phyloP scores from a whole-genome alignment of 2,329 filamentous ascomycete species.

The Annulohypoxylon truncatum region DNA sequence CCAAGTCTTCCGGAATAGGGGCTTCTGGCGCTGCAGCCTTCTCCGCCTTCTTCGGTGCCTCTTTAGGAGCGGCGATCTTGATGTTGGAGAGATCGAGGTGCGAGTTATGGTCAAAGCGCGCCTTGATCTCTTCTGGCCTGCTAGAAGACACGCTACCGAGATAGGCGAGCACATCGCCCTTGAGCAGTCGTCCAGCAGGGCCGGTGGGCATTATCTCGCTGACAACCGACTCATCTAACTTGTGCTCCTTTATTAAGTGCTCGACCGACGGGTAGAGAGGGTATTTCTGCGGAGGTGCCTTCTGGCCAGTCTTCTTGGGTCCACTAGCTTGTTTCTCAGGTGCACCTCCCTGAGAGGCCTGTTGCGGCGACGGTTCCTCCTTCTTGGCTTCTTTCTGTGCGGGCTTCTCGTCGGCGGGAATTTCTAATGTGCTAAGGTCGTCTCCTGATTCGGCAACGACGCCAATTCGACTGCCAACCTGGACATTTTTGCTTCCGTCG shows the following conservation, averaged over 20 bases:
- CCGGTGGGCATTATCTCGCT: conserved; percentile 88
- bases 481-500: conserved; percentile 79
- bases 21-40: conserved; percentile 55
- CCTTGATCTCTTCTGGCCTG: conserved; percentile 77
- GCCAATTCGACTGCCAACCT: conserved; percentile 84
- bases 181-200: conserved; percentile 87
- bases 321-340: conserved; percentile 52
- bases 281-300: conserved; percentile 73
- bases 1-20: conserved; percentile 60
- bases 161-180: conserved; percentile 94
- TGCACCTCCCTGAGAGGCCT: conserved; percentile 45
- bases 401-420: conserved; percentile 74
- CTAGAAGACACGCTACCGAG: conserved; percentile 80
- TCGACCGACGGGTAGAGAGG: conserved; percentile 86
- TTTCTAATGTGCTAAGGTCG: conserved; percentile 78
- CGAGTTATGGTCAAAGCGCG: conserved; percentile 77
- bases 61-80: conserved; percentile 73
- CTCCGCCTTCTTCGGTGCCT: conserved; percentile 53
- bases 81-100: conserved; percentile 97
- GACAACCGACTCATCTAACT: conserved; percentile 78
- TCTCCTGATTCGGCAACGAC: conserved; percentile 85
- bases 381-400: conserved; percentile 54
- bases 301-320: conserved; percentile 55
- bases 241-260: conserved; percentile 82
- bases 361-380: conserved; percentile 42